These are phyloP conservation scores for Lophiostoma macrostomum DNA, from an alignment of 495 filamentous ascomycete genomes.

Conservation along the genomic window DNA sequence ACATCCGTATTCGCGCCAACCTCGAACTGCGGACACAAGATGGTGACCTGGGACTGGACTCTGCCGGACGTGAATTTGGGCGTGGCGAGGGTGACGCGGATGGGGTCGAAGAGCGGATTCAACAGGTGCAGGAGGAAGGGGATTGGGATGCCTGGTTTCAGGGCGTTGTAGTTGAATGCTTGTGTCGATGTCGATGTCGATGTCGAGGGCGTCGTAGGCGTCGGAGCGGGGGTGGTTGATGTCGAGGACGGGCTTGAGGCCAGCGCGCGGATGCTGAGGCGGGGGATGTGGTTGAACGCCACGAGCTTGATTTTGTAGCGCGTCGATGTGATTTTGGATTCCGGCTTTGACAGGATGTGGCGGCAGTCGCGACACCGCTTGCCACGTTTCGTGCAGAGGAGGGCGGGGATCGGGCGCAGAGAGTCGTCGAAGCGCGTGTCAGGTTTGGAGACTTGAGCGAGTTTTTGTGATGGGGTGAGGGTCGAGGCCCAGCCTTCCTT, in stretches of 20 bases:
- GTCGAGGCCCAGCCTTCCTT: conserved; percentile 54
- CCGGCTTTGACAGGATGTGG: conserved; percentile 94
- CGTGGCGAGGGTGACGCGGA: conserved; percentile 83
- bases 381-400: conserved; percentile 84
- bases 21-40: conserved; percentile 91
- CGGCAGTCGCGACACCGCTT: conserved; percentile 91
- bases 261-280: conserved; percentile 50
- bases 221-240: background rate
- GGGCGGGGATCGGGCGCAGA: conserved; percentile 72
- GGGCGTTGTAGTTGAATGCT: conserved; percentile 46
- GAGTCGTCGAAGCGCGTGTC: conserved; percentile 57
- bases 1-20: conserved; percentile 93
- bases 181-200: no score
- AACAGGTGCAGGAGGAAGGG: conserved; percentile 85
- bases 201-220: no score
- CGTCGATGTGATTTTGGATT: conserved; percentile 78
- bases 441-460: conserved; percentile 45
- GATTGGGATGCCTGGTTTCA: conserved; percentile 65
- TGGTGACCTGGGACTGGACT: conserved; percentile 76
- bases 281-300: conserved; percentile 84
- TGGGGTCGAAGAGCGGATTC: conserved; percentile 89
- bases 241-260: background rate
- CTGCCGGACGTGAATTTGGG: conserved; percentile 75
- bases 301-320: conserved; percentile 87
- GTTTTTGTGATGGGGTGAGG: conserved; percentile 52